phyloP scores from a whole-genome alignment of 371 early-diverging fungal species.

The Zychaea mexicana region DNA sequence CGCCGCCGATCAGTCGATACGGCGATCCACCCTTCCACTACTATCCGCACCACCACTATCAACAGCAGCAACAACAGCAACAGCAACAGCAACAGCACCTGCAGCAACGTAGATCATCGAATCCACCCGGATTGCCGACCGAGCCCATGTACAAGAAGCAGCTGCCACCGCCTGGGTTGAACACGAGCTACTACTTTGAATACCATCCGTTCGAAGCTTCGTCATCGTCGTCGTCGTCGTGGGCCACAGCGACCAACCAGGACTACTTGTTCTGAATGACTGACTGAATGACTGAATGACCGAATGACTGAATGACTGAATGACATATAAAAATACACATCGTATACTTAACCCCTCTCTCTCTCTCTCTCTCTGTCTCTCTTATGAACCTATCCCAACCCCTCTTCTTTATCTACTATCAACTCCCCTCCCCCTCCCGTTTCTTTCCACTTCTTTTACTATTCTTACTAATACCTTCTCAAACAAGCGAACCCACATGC shows the following conservation, averaged over 20 bases:
- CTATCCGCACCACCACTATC: background rate
- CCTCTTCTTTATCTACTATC: background rate
- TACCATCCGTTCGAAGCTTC: background rate
- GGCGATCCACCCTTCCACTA: constrained; percentile 5
- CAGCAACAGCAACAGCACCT: background rate
- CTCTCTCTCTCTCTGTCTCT: background rate
- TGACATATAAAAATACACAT: background rate
- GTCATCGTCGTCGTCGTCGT: background rate
- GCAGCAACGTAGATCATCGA: background rate
- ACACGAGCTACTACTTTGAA: constrained; percentile 4
- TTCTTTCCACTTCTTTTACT: background rate
- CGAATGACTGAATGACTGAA: too few species aligned
- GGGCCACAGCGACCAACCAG: background rate
- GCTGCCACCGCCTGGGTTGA: background rate
- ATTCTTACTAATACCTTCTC: constrained; percentile 1
- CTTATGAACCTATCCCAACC: background rate
- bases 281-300: too few species aligned
- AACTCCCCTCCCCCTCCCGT: background rate
- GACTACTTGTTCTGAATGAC: too few species aligned
- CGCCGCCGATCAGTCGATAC: constrained; percentile 14
- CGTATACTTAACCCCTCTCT: constrained; percentile 4
- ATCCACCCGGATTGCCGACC: background rate
- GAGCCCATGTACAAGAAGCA: constrained; percentile 5
- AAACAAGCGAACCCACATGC: too few species aligned
- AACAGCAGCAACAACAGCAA: background rate